Evolutionary conservation across 2,329 filamentous ascomycete species (phyloP), one percentile per base, ranked within the genome.

Genomic region (Didymella exigua): DNA sequence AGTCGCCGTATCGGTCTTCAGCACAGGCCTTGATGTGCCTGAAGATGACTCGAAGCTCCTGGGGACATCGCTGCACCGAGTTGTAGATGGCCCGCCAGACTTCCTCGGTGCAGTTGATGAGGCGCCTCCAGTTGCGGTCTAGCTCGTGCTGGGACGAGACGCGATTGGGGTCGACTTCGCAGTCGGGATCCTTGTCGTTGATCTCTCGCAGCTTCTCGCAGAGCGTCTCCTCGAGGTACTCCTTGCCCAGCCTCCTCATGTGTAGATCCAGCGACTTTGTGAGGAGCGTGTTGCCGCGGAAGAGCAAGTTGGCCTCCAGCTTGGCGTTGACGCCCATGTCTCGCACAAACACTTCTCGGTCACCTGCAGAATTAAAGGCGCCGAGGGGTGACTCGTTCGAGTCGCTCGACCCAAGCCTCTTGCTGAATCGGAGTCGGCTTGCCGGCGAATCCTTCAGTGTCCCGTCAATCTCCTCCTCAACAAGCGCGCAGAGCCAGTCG

Each of bases 381-480:
- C 66, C 69, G 5, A 72, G 74, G 6, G 76, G 76, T 3, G 68
- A 69, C 54, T 87, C 84, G 37, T 82, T 79, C 1, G 87, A 89
- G 49, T 91, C 89, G 62, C 85, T 88, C 1, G 89, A 91, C 49
- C 86, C 87, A 29, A 81, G 87, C 71, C 82, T 89, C 81, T 80
- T 87, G 73, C 84, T 89, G 74, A 90, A 92, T 3, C 89, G 83
- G 44, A 87, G 71, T 31, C 84, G 73, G 58, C 78, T 91, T 59
- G 89, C 84, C 0, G 89, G 86, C 13, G 87, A 86, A 64, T 96
- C 92, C 69, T 88, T 96, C 50, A 91, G 86, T 16, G 95, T 87
- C 0, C 93, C 93, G 68, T 98, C 95, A 53, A 99, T 98, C 74
- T 99, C 95, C 70, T 98, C 93, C 74, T 99, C 95, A 0, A 97